Evolutionary conservation across 2,329 filamentous ascomycete genomes (phyloP), one percentile per base, ranked within the genome.

Genomic region (Diaporthe eres): DNA sequence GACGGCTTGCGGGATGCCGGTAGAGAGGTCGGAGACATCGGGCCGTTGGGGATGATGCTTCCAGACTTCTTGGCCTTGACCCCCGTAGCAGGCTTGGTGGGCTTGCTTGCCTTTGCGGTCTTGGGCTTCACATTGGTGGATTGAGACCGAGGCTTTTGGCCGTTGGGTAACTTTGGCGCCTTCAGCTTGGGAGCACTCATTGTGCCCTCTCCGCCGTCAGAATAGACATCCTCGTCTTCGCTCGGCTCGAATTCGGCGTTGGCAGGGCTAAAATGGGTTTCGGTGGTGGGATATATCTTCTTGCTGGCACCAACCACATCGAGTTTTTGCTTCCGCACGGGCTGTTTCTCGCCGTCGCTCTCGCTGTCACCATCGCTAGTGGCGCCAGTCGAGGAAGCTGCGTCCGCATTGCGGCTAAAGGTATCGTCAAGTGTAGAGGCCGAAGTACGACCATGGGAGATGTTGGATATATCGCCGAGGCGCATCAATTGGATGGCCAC

Each of bases 401-500:
- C 92, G 82, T 98, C 96, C 55, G 96, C 96, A 80, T 92, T 93
- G 65, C 96, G 96, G 83, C 96, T 98, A 78, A 98, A 94, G 1
- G 95, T 96, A 84, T 98, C 96, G 81, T 98, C 96, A 74, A 97
- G 88, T 8, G 96, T 98, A 0, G 96, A 98, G 9, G 95, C 95
- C 12, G 96, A 98, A 4, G 95, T 98, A 79, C 96, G 94, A 73
- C 95, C 96, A 81, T 98, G 95, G 2, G 95, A 98, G 81, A 97
- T 94, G 83, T 98, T 98, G 74, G 95, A 97, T 80, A 96, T 95
- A 83, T 98, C 96, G 61, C 97, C 96, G 73, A 99, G 90, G 80
- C 96, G 94, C 93, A 99, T 98, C 81, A 99, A 89, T 86, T 98
- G 97, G 82, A 98, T 93, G 75, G 97, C 97, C 77, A 98, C 97